These are phyloP conservation scores for Ajuga reptans DNA, from an alignment of 305 asterid species.

Conservation along the genomic window DNA sequence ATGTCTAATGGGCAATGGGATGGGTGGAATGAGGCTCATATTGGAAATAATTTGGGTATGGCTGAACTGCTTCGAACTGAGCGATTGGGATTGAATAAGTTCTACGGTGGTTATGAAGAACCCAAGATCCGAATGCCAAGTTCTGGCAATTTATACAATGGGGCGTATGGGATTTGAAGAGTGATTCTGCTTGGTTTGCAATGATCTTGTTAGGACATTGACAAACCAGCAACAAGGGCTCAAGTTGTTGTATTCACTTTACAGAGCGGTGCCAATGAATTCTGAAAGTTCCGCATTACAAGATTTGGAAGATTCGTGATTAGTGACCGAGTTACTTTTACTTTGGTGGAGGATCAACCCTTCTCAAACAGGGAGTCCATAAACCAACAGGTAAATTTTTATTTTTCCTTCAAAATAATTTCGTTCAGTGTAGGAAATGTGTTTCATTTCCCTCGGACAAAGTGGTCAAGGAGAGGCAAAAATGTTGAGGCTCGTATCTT, in stretches of 20 bases:
- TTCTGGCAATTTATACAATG: slow-evolving; percentile 61
- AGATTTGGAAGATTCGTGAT: slow-evolving; percentile 23
- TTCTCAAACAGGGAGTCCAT: slow-evolving; percentile 43
- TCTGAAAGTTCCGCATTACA: slow-evolving; percentile 19
- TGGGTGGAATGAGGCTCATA: slow-evolving; percentile 61
- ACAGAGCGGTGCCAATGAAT: slow-evolving; percentile 24
- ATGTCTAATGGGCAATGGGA: slow-evolving; percentile 77
- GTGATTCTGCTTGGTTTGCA: slow-evolving; percentile 21
- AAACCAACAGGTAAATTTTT: slow-evolving; percentile 51
- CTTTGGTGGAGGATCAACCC: slow-evolving; percentile 62
- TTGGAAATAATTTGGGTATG: slow-evolving; percentile 57
- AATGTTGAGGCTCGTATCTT: too few relatives aligned
- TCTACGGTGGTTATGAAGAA: slow-evolving; percentile 61
- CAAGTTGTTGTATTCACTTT: slow-evolving; percentile 15
- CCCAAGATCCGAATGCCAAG: slow-evolving; percentile 56
- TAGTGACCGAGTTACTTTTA: slow-evolving; percentile 43
- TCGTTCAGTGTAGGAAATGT: background rate
- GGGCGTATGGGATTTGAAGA: slow-evolving; percentile 55
- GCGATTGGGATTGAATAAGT: slow-evolving; percentile 52
- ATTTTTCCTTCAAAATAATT: background rate
- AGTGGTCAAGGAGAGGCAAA: background rate
- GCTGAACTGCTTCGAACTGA: slow-evolving; percentile 61
- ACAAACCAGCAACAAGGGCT: slow-evolving; percentile 22
- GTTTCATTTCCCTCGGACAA: background rate
- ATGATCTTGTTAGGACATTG: slow-evolving; percentile 25